phyloP scores from a whole-genome alignment of 2,329 filamentous ascomycete species.

The Fusarium coffeatum region DNA sequence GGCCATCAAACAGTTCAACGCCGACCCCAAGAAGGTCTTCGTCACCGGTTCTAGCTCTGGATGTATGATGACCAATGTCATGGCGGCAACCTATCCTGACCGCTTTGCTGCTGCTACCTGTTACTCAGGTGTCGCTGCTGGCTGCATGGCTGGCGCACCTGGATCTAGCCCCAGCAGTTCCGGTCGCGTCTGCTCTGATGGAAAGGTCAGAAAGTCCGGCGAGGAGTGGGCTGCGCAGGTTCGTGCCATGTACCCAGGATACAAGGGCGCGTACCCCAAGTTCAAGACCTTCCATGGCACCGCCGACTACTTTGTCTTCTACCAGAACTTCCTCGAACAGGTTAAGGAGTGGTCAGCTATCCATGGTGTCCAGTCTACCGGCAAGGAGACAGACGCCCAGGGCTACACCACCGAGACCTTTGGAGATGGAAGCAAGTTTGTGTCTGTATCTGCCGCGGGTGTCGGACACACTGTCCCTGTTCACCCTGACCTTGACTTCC shows the following conservation, averaged over 20 bases:
- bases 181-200: conserved; percentile 6
- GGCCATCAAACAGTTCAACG: conserved; percentile 4
- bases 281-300: conserved; percentile 14
- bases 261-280: background rate
- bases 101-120: conserved; percentile 11
- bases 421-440: conserved; percentile 12
- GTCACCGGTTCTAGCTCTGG: conserved; percentile 15
- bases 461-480: conserved; percentile 10
- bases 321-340: conserved; percentile 20
- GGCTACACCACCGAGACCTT: conserved; percentile 11
- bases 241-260: conserved; percentile 4
- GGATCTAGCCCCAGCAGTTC: conserved; percentile 11
- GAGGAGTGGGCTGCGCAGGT: conserved; percentile 15
- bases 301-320: conserved; percentile 5
- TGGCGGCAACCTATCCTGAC: conserved; percentile 12
- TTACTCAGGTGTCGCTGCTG: conserved; percentile 14
- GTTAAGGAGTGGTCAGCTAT: conserved; percentile 14
- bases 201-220: background rate
- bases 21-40: conserved; percentile 4
- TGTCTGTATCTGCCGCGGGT: conserved; percentile 7
- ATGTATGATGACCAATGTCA: conserved; percentile 23
- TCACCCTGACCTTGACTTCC: conserved; percentile 9
- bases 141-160: conserved; percentile 12
- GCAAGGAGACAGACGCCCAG: background rate
- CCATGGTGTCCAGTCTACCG: background rate